These are phyloP conservation scores for Antitrichia curtipendula DNA, from an alignment of 225 moss, liverwort and hornwort species.

Conservation along the genomic window DNA sequence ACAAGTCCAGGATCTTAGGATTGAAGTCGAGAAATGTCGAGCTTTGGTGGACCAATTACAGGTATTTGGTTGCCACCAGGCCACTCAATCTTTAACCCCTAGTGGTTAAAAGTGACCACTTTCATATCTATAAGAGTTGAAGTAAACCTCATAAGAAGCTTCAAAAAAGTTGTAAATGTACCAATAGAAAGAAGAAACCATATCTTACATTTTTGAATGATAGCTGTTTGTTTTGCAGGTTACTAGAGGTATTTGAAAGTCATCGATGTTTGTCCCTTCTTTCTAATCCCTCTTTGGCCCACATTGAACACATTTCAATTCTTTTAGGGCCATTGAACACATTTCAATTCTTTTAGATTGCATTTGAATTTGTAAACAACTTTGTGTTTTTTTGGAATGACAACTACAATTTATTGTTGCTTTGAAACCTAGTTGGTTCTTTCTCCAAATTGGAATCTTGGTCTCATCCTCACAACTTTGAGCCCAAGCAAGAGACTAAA, in stretches of 20 bases:
- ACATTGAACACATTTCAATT: background rate
- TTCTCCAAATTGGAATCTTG: background rate
- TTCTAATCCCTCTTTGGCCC: background rate
- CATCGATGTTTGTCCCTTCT: background rate
- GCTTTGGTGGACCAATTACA: constrained; percentile 55
- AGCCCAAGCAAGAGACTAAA: background rate
- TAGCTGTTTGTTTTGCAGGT: background rate
- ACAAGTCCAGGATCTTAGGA: constrained; percentile 51
- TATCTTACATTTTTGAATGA: background rate
- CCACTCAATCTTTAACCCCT: background rate
- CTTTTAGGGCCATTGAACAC: too few relatives aligned
- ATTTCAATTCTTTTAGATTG: background rate
- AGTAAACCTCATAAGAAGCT: background rate
- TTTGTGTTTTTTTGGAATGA: background rate
- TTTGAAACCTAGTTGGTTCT: background rate
- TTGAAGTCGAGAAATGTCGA: constrained; percentile 56
- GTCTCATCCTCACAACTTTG: background rate
- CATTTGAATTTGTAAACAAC: background rate
- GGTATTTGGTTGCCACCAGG: constrained; percentile 19
- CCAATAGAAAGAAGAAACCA: background rate
- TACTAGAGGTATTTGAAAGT: background rate
- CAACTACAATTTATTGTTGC: background rate
- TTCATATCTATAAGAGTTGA: background rate
- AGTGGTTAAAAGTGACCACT: background rate
- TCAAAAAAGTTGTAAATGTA: background rate